These are phyloP conservation scores for Zizania latifolia DNA, from an alignment of 176 grass and related monocot genomes.

Conservation along the genomic window DNA sequence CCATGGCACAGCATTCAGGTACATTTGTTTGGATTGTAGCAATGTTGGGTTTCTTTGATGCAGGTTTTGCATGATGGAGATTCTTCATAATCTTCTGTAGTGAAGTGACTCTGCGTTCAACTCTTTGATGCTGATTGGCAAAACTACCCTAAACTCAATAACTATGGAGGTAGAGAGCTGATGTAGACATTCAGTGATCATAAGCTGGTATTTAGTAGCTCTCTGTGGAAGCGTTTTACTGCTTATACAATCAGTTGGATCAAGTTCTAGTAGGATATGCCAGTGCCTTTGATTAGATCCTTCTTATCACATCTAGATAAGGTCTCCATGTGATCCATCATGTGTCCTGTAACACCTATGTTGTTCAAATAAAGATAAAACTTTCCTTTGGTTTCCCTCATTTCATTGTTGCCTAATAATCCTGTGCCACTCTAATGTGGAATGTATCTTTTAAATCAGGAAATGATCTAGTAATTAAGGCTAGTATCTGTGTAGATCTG, in stretches of 20 bases:
- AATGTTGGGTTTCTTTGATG: slow-evolving; percentile 1
- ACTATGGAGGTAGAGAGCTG: not conserved
- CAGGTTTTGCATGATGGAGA: slow-evolving; percentile 8
- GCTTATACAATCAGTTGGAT: not conserved
- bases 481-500: too few species aligned
- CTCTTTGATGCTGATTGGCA: not conserved
- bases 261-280: not conserved
- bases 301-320: not conserved
- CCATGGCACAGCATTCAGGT: too few species aligned
- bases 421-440: too few species aligned
- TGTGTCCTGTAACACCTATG: not conserved
- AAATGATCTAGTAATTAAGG: too few species aligned
- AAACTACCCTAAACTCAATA: not conserved
- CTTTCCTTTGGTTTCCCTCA: not conserved
- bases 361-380: not conserved
- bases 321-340: not conserved
- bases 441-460: too few species aligned
- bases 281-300: not conserved
- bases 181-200: not conserved
- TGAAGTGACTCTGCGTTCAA: not conserved
- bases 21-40: not conserved
- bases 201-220: not conserved
- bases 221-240: not conserved
- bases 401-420: not conserved
- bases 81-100: not conserved